phyloP scores from a whole-genome alignment of 495 filamentous ascomycete genomes.

The Aspergillus bertholletiae region DNA sequence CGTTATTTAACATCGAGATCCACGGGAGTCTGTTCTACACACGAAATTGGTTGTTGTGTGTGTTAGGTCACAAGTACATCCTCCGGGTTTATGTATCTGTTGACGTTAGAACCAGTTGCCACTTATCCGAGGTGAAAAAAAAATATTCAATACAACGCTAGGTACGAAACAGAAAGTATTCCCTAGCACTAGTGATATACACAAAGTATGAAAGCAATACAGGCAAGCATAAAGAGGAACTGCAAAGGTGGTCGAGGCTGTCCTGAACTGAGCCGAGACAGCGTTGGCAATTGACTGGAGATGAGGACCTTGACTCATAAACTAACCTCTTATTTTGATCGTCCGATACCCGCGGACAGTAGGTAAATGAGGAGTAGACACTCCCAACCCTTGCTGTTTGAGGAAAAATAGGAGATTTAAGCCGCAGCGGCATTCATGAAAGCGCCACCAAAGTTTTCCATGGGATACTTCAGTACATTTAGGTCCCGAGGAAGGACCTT shows the following conservation, averaged over 20 bases:
- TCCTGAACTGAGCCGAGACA: background rate
- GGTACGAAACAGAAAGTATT: background rate
- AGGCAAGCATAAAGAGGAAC: background rate
- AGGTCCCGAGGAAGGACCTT: background rate
- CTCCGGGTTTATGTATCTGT: background rate
- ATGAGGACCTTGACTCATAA: background rate
- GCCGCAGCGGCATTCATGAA: background rate
- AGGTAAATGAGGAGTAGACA: background rate
- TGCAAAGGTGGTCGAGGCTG: background rate
- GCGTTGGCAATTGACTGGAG: background rate
- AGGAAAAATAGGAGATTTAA: background rate
- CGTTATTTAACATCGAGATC: background rate
- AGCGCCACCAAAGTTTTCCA: background rate
- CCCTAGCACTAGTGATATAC: background rate
- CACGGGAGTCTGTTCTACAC: background rate
- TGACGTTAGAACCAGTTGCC: background rate
- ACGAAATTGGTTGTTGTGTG: background rate
- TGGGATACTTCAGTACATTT: background rate
- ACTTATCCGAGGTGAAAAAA: background rate
- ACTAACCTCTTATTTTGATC: background rate
- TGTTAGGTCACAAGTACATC: background rate
- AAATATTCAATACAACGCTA: background rate
- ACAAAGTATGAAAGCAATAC: background rate
- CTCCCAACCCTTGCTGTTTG: background rate
- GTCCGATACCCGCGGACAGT: background rate